Percentiles rank a stretch among this genome's conserved stretches.
Evolutionary conservation across 2,329 filamentous ascomycete genomes (phyloP).

Genomic region (Coniochaeta sp.): DNA sequence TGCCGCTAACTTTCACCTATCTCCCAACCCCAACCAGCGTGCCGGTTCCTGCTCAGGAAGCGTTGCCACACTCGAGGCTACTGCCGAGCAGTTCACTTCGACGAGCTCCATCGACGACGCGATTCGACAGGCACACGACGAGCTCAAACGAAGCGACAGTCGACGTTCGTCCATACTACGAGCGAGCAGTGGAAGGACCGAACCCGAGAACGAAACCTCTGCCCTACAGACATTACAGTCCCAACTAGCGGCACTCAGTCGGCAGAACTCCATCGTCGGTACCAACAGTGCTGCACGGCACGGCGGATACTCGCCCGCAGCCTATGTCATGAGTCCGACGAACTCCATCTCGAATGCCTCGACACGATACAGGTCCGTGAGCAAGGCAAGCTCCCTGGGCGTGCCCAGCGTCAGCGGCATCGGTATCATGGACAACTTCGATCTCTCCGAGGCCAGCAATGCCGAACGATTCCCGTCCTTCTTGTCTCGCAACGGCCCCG

Average conservation of each 20-base stretch:
- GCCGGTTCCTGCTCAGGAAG: conserved; percentile 58
- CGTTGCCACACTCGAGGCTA: conserved; percentile 68
- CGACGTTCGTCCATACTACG: conserved; percentile 53
- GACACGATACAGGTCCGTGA: conserved; percentile 45
- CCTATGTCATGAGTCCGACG: conserved; percentile 60
- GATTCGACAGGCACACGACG: conserved; percentile 65
- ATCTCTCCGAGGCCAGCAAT: conserved; percentile 28
- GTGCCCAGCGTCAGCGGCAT: conserved; percentile 8
- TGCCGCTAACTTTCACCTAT: conserved; percentile 47
- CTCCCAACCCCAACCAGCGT: conserved; percentile 54
- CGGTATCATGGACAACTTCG: conserved; percentile 18
- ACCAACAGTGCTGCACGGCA: conserved; percentile 59
- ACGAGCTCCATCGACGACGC: conserved; percentile 72
- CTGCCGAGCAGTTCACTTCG: conserved; percentile 66
- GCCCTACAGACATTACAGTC: conserved; percentile 14
- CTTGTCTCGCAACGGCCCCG: conserved; percentile 45
- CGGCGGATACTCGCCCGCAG: conserved; percentile 64
- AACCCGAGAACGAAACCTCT: conserved; percentile 11
- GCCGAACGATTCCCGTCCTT: conserved; percentile 21
- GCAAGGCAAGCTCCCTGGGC: conserved; percentile 37
- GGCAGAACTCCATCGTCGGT: conserved; percentile 57
- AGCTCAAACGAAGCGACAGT: conserved; percentile 64
- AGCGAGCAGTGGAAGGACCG: conserved; percentile 33
- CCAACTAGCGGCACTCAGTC: conserved; percentile 17
- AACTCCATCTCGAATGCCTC: conserved; percentile 49